Evolutionary conservation across 495 filamentous ascomycete species (phyloP), one percentile per base, ranked within the genome.

Genomic region (Emericellopsis terricola): DNA sequence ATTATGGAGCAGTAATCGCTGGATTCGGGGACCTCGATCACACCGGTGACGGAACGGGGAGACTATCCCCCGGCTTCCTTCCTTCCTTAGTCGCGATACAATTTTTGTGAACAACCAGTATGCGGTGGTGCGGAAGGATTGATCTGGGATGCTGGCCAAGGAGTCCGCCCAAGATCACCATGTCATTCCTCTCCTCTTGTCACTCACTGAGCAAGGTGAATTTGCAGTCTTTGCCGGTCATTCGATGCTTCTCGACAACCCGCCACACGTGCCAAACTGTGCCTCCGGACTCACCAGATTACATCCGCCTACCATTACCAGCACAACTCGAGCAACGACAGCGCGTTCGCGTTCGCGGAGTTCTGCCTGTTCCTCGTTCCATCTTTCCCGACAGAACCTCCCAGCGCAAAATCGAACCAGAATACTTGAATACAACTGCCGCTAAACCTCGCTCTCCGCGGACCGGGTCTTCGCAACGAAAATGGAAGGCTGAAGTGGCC

Each of bases 241-340:
- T 31, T 7, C 29, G 20, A 18, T 10, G 21, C 13, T 35, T 35
- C 21, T 39, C 31, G 40, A 36, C 39, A 41, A 24, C 34, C 31
- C 40, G 32, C 17, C 16, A 18, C 19, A 34, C 28, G 19, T 34
- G n/a, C 33, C 19, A 14, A 26, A 24, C 31, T 28, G 39, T 60
- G 31, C 62, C 62, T 1, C 60, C 62, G 26, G 57, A 64, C 24
- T 63, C 60, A 6, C 60, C 62, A 7, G 41, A 42, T 9, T 64
- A 52, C 56, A 57, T 65, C 47, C 53, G 45, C 33, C 21, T 64
- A 11, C 59, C 56, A 16, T 53, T 54, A 33, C 60, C 59, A 19
- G 56, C 57, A 0, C 62, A 64, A 20, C 51, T 56, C 31, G 42
- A 50, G 17, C 53, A 56, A 23, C 36, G 42, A 31, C 50, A 48